Evolutionary conservation across 2,329 filamentous ascomycete species (phyloP).

Genomic region (Claviceps monticola): DNA sequence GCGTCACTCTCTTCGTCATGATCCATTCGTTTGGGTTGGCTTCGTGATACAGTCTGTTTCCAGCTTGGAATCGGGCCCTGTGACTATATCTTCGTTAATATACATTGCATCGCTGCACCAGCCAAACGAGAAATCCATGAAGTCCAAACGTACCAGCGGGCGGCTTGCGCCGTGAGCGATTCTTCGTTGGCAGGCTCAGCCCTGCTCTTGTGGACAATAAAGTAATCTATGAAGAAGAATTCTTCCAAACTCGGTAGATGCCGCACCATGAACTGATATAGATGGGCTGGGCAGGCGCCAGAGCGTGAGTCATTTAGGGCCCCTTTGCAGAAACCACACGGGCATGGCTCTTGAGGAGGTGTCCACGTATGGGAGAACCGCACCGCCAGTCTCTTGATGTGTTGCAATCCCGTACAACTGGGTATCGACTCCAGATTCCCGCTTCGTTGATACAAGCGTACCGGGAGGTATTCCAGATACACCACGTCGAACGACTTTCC

Average conservation of each 20-base stretch:
- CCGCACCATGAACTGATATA: constrained; percentile 29
- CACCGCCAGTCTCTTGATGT: constrained; percentile 26
- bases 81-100: not conserved
- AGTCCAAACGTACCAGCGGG: not conserved
- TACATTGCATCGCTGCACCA: not conserved
- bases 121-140: no score
- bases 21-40: constrained; percentile 21
- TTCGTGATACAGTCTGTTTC: constrained; percentile 17
- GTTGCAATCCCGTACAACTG: constrained; percentile 15
- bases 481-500: constrained; percentile 17
- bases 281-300: constrained; percentile 23
- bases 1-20: constrained; percentile 20
- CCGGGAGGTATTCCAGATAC: constrained; percentile 22
- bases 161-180: not conserved
- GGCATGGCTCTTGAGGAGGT: constrained; percentile 10
- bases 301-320: constrained; percentile 14
- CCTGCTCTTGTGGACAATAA: constrained; percentile 19
- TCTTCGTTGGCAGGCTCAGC: not conserved
- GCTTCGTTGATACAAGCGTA: constrained; percentile 14
- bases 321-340: constrained; percentile 22
- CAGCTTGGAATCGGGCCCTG: constrained; percentile 4
- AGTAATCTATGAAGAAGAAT: constrained; percentile 32
- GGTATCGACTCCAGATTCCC: constrained; percentile 15
- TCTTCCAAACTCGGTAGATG: constrained; percentile 27
- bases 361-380: constrained; percentile 30